Base-by-base conservation (phyloP, 1,284 basidiomycete species). In the Meira miltonrushii region DNA sequence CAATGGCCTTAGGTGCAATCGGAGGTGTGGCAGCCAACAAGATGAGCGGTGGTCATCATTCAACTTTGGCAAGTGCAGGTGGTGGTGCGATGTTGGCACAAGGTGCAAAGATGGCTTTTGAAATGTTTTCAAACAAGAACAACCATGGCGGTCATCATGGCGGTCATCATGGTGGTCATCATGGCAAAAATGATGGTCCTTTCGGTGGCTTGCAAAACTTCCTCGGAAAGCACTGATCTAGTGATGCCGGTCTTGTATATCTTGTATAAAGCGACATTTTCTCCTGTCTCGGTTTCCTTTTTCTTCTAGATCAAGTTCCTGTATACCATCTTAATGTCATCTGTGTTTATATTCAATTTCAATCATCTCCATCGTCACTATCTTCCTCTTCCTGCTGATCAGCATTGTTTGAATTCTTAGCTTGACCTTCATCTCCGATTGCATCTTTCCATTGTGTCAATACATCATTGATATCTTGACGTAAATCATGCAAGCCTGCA, bases 21-120 rank as follows among this genome's bases (percentile, higher is more conserved):
- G 69, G 65, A 0, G 71, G 68, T 8, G 71, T 64, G 55, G 67
- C 61, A 1, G 71, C 61, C 1, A 73, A 71, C 56, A 71, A 69
- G 60, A 55, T 69, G 57, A 60, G 61, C 1, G 71, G 71, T 39
- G 59, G 59, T 2, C 65, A 69, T 41, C 40, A 43, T 43, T 43
- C 40, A 43, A 57, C 62, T 62, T 61, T 67, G 9, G 52, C 60
- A 6, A 61, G 62, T 2, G 65, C 67, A 46, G 62, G 65, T 23
- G 55, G 61, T 39, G 71, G 71, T 33, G 71, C 71, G 1, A 56
- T 69, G 19, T 37, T 68, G 9, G 71, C 71, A 2, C 69, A 73
- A 47, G 68, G 60, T 2, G 71, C 66, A 23, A 73, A 72, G 58
- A 70, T 55, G 58, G 39, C 68, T 2, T 69, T 60, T 37, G 68